Evolutionary conservation across 768 basidiomycete species (phyloP).

Genomic region (Sporobolomyces pararoseus): DNA sequence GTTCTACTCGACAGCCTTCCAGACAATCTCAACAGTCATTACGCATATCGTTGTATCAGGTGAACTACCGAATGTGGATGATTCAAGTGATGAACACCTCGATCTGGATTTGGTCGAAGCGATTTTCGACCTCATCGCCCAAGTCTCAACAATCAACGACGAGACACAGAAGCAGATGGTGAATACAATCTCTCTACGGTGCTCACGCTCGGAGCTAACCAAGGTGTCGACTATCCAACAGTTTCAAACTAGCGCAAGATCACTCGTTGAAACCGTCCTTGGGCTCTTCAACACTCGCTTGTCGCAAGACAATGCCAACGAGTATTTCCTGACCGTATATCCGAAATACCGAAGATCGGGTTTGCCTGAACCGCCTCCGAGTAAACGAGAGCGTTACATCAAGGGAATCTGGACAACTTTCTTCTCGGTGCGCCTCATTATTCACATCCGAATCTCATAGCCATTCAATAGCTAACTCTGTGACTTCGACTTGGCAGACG

Average conservation of each 20-base stretch:
- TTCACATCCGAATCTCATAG: not conserved
- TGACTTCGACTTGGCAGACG: too few species aligned
- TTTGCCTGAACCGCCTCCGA: not conserved
- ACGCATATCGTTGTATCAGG: not conserved
- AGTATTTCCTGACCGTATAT: not conserved
- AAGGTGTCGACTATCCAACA: not conserved
- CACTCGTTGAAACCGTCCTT: constrained; percentile 1
- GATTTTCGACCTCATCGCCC: not conserved
- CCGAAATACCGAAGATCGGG: constrained; percentile 1
- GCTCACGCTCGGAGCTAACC: too few species aligned
- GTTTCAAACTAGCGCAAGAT: not conserved
- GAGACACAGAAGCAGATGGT: not conserved
- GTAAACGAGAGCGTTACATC: not conserved
- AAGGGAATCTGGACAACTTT: not conserved
- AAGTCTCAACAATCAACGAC: not conserved
- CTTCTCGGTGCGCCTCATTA: not conserved
- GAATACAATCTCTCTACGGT: too few species aligned
- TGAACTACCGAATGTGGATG: not conserved
- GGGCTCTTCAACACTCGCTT: not conserved
- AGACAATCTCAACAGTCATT: not conserved
- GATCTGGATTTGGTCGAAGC: not conserved
- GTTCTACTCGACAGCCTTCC: not conserved
- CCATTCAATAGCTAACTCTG: too few species aligned
- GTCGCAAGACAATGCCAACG: not conserved
- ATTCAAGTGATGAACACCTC: not conserved